Percentiles rank a stretch among this genome's conserved stretches.
Evolutionary conservation across 2,329 filamentous ascomycete species (phyloP).

Genomic region (Fusarium sp.): DNA sequence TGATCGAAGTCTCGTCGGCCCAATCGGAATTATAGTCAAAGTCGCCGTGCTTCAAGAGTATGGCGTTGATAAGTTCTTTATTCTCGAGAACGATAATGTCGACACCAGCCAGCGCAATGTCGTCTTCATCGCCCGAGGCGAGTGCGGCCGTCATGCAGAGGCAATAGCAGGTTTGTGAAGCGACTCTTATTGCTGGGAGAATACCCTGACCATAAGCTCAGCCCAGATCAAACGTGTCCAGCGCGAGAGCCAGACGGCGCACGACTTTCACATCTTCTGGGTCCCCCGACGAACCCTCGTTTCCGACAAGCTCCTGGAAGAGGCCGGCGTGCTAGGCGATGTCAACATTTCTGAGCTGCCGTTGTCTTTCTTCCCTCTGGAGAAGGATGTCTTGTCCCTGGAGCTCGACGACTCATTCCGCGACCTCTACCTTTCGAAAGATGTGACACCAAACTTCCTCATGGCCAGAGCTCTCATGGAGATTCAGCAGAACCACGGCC

Average conservation of each 20-base stretch:
- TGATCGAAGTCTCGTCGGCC: slow-evolving; percentile 89
- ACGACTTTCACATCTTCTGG: slow-evolving; percentile 98
- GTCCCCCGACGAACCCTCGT: slow-evolving; percentile 91
- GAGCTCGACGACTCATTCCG: slow-evolving; percentile 89
- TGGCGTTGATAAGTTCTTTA: slow-evolving; percentile 97
- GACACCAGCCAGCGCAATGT: slow-evolving; percentile 96
- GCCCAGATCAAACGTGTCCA: slow-evolving; percentile 93
- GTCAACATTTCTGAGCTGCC: slow-evolving; percentile 89
- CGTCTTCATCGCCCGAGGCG: slow-evolving; percentile 91
- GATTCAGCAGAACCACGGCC: slow-evolving; percentile 89
- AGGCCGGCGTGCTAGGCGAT: slow-evolving; percentile 92
- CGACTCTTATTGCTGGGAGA: neutral
- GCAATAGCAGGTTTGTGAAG: slow-evolving; percentile 82
- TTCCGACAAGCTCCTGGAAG: slow-evolving; percentile 91
- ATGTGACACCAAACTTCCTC: slow-evolving; percentile 90
- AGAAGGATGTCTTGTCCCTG: slow-evolving; percentile 90
- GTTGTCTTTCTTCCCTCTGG: slow-evolving; percentile 89
- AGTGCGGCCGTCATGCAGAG: slow-evolving; percentile 86
- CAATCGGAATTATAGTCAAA: slow-evolving; percentile 91
- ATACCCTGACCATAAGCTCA: slow-evolving; percentile 57
- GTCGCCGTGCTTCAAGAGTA: slow-evolving; percentile 97
- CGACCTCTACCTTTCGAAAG: slow-evolving; percentile 90
- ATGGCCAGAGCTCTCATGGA: slow-evolving; percentile 94
- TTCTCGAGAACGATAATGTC: slow-evolving; percentile 94
- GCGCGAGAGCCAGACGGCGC: slow-evolving; percentile 86